These are phyloP conservation scores for Saccharomyces hybrid DNA, from an alignment of 1,139 yeast species.

Conservation along the genomic window DNA sequence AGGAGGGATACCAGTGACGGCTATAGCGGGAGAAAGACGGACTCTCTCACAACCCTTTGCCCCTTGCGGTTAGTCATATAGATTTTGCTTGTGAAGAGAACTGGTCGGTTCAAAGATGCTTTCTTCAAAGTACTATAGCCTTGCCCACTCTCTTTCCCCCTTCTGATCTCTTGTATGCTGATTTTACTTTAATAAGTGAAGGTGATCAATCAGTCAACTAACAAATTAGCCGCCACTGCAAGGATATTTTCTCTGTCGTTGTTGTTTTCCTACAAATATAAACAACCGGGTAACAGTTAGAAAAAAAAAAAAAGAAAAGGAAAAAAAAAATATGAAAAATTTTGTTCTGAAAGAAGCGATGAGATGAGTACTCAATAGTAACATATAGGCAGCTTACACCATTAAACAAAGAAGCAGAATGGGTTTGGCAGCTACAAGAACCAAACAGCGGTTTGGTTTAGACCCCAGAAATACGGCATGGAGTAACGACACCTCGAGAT, in stretches of 20 bases:
- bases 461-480: conserved; percentile 94
- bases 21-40: neutral
- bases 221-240: neutral
- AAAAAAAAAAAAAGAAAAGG: neutral
- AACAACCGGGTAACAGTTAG: neutral
- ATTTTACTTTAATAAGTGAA: neutral
- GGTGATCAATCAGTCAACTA: neutral
- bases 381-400: neutral
- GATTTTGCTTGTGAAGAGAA: neutral
- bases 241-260: neutral
- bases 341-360: neutral
- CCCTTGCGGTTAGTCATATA: neutral
- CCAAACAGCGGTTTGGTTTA: conserved; percentile 76
- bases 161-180: neutral
- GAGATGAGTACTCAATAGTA: neutral
- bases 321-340: neutral
- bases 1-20: neutral
- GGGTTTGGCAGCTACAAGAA: conserved; percentile 88
- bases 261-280: neutral
- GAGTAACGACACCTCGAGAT: conserved; percentile 80
- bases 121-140: neutral
- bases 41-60: neutral
- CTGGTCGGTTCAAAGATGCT: neutral
- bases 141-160: neutral
- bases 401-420: conserved; percentile 21